Percentiles rank a stretch among this genome's conserved stretches.
These are phyloP conservation scores for Chalciporus sphaerocephalus DNA, from an alignment of 768 basidiomycete species.

Conservation along the genomic window DNA sequence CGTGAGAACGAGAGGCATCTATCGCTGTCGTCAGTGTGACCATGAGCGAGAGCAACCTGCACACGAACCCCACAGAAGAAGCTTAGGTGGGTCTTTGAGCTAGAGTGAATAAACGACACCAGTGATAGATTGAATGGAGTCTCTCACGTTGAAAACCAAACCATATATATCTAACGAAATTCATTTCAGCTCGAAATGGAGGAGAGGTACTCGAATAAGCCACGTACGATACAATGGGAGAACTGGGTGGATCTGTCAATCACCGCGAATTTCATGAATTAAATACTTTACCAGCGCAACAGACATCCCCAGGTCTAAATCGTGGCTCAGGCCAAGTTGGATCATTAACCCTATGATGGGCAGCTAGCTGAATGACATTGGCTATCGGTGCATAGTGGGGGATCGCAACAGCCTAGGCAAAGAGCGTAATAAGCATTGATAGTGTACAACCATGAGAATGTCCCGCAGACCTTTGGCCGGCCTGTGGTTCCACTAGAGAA, in stretches of 20 bases:
- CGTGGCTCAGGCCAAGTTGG: conserved; percentile 44
- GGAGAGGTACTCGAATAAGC: neutral
- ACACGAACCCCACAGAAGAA: conserved; percentile 52
- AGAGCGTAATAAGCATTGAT: neutral
- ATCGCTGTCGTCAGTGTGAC: conserved; percentile 8
- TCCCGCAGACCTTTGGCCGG: conserved; percentile 54
- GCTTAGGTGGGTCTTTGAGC: conserved; percentile 51
- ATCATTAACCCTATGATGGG: conserved; percentile 47
- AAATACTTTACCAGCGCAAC: conserved; percentile 47
- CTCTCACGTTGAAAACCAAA: conserved; percentile 50
- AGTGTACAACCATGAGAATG: neutral
- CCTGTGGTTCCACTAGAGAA: conserved; percentile 80
- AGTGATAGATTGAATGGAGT: neutral
- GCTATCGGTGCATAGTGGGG: conserved; percentile 56
- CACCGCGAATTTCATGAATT: neutral
- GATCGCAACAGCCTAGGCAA: conserved; percentile 52
- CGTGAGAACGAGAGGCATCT: conserved; percentile 50
- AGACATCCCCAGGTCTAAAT: conserved; percentile 58
- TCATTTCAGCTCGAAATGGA: neutral
- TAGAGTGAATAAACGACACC: conserved; percentile 20
- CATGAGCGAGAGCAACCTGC: neutral
- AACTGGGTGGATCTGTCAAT: conserved; percentile 32
- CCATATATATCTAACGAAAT: conserved; percentile 57
- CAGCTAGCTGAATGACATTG: conserved; percentile 58
- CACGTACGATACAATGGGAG: conserved; percentile 59